These are phyloP conservation scores for Malbranchea cinnamomea DNA, from an alignment of 2,329 filamentous ascomycete species.

Conservation along the genomic window DNA sequence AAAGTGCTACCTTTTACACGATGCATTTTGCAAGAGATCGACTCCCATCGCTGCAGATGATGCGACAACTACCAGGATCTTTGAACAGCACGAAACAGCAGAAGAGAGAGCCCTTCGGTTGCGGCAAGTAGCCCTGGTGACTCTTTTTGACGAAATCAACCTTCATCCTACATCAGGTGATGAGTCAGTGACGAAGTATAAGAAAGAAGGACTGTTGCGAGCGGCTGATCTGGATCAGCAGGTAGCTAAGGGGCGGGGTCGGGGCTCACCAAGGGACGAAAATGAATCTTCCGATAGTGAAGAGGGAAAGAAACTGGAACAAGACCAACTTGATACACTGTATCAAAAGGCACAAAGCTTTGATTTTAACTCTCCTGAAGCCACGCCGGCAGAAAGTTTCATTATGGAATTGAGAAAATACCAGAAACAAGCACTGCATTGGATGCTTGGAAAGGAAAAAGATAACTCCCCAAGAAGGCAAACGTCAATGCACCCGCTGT, in stretches of 20 bases:
- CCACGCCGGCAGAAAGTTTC: slow-evolving; percentile 71
- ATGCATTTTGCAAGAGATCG: slow-evolving; percentile 60
- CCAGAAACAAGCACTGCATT: slow-evolving; percentile 86
- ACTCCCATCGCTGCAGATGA: slow-evolving; percentile 44
- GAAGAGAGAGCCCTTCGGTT: slow-evolving; percentile 75
- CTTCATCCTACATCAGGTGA: slow-evolving; percentile 63
- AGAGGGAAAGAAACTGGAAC: slow-evolving; percentile 80
- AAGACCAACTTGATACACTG: slow-evolving; percentile 83
- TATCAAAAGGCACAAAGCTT: slow-evolving; percentile 96
- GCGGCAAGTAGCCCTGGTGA: slow-evolving; percentile 75
- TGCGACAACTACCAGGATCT: slow-evolving; percentile 59
- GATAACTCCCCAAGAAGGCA: slow-evolving; percentile 57
- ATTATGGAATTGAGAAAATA: slow-evolving; percentile 74
- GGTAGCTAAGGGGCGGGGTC: slow-evolving; percentile 43
- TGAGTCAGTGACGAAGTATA: slow-evolving; percentile 58
- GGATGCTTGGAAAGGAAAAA: slow-evolving; percentile 92
- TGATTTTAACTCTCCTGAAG: slow-evolving; percentile 80
- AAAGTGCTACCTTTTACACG: slow-evolving; percentile 56
- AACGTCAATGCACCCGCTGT: slow-evolving; percentile 84
- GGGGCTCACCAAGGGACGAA: slow-evolving; percentile 22
- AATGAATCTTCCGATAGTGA: slow-evolving; percentile 49
- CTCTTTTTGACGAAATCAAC: slow-evolving; percentile 77
- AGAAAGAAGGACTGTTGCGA: slow-evolving; percentile 67
- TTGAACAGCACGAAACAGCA: slow-evolving; percentile 69
- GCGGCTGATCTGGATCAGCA: slow-evolving; percentile 77